Evolutionary conservation across 371 early-diverging fungal species (phyloP).

Genomic region (Paramicrosporidium saccamoebae): DNA sequence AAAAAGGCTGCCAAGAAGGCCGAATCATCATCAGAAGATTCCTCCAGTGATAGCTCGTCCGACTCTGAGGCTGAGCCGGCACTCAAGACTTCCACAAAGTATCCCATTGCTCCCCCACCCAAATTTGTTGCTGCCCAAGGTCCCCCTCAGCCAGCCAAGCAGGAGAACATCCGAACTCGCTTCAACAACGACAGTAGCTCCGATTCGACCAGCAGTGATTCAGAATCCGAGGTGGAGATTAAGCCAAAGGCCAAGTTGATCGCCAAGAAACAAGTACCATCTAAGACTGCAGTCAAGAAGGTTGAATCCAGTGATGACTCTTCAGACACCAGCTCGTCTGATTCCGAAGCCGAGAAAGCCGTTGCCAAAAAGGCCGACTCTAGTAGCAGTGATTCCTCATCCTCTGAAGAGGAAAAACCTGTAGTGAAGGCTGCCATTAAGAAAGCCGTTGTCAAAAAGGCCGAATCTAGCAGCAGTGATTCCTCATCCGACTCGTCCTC

Average conservation of each 20-base stretch:
- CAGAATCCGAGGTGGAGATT: slow-evolving; percentile 3
- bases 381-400: slow-evolving; percentile 4
- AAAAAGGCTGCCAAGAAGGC: neutral
- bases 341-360: slow-evolving; percentile 2
- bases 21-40: slow-evolving; percentile 1
- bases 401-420: neutral
- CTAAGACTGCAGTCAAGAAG: slow-evolving; percentile 3
- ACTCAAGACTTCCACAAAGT: slow-evolving; percentile 1
- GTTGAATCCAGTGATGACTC: slow-evolving; percentile 3
- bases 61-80: neutral
- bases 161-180: slow-evolving; percentile 1
- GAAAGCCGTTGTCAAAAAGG: slow-evolving; percentile 1
- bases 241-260: slow-evolving; percentile 1
- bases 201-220: slow-evolving; percentile 2
- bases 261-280: slow-evolving; percentile 1
- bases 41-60: slow-evolving; percentile 4
- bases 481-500: slow-evolving; percentile 1
- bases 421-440: slow-evolving; percentile 1
- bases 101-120: slow-evolving; percentile 1
- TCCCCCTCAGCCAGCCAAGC: too few species aligned
- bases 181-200: slow-evolving; percentile 2
- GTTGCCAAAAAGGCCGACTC: slow-evolving; percentile 4
- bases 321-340: slow-evolving; percentile 4
- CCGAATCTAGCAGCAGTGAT: slow-evolving; percentile 1
- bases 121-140: too few species aligned